phyloP scores from a whole-genome alignment of 306 rosid species.

The Cucurbita pepo region DNA sequence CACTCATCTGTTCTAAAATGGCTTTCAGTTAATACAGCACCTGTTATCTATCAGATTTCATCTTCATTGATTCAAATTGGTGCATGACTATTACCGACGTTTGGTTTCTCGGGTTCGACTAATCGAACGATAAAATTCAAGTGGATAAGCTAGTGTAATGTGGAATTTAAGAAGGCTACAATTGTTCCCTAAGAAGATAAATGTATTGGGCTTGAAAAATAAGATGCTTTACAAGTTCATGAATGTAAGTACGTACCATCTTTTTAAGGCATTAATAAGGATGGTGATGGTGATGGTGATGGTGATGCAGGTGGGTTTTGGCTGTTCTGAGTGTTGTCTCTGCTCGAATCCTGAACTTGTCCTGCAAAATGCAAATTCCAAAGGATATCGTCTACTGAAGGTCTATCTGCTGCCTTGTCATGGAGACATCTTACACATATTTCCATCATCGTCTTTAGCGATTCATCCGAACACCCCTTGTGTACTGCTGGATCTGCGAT shows the following conservation, averaged over 20 bases:
- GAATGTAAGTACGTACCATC: not conserved
- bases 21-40: no score
- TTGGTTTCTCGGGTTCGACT: not conserved
- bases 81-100: not conserved
- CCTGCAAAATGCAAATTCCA: conserved; percentile 95
- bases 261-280: not conserved
- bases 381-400: conserved; percentile 77
- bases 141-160: not conserved
- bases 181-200: not conserved
- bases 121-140: not conserved
- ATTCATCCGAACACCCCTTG: conserved; percentile 63
- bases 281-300: conserved; percentile 22
- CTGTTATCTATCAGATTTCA: not conserved
- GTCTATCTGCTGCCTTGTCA: conserved; percentile 36
- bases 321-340: conserved; percentile 24
- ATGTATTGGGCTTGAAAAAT: not conserved
- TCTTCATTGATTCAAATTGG: not conserved
- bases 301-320: conserved; percentile 28
- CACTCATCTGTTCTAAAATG: no score
- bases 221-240: not conserved
- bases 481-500: conserved; percentile 66
- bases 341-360: conserved; percentile 65
- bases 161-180: not conserved
- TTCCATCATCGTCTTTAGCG: conserved; percentile 75
- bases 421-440: conserved; percentile 70